Conservation (phyloP, 306 rosid genomes). For the Fragaria vesca region DNA sequence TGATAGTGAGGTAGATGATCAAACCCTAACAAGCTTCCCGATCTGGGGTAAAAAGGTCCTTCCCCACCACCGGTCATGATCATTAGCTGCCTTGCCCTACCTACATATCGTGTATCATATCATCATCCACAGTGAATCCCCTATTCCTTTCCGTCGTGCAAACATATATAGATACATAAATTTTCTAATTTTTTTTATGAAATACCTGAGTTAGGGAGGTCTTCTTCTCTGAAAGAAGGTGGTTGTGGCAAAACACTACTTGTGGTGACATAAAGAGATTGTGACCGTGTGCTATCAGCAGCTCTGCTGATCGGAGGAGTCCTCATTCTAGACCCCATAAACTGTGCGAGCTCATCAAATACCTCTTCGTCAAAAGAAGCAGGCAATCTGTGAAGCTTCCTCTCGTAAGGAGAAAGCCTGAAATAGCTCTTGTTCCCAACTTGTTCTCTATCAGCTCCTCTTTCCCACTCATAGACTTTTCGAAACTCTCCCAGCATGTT, state of each 20-base stretch:
- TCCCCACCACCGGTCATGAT: conserved; percentile 46
- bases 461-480: conserved; percentile 95
- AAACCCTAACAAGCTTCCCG: conserved; percentile 53
- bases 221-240: conserved; percentile 67
- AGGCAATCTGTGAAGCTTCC: conserved; percentile 85
- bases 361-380: conserved; percentile 98
- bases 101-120: conserved; percentile 26
- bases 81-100: conserved; percentile 55
- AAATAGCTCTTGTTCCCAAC: conserved; percentile 81
- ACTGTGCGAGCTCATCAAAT: conserved; percentile 86
- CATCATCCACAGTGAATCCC: neutral
- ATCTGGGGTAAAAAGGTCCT: conserved; percentile 49
- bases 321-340: conserved; percentile 85
- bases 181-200: neutral
- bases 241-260: conserved; percentile 43
- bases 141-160: neutral
- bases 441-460: conserved; percentile 82
- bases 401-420: conserved; percentile 92
- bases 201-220: conserved; percentile 53
- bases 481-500: conserved; percentile 96
- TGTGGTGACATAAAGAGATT: conserved; percentile 25
- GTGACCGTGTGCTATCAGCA: conserved; percentile 21
- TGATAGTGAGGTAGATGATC: conserved; percentile 31
- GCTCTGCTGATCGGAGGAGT: conserved; percentile 45
- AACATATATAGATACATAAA: neutral